These are phyloP conservation scores for Barbatosphaeria neglecta DNA, from an alignment of 495 filamentous ascomycete species.

Conservation along the genomic window DNA sequence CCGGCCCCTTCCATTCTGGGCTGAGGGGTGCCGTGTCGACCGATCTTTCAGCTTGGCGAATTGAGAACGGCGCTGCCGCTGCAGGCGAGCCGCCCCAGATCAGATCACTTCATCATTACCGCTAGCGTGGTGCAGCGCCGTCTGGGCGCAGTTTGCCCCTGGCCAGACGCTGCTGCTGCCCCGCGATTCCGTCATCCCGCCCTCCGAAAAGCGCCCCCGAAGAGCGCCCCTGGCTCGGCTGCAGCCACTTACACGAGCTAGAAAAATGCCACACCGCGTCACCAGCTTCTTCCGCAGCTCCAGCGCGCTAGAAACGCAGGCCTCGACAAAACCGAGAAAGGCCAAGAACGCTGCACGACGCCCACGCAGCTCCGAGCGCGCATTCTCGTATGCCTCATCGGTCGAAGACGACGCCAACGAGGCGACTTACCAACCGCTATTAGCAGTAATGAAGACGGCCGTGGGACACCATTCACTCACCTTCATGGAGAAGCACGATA, in stretches of 20 bases:
- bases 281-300: constrained; percentile 36
- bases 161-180: not conserved
- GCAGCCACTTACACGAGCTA: constrained; percentile 4
- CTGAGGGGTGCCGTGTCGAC: too few species aligned
- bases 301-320: constrained; percentile 18
- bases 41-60: not conserved
- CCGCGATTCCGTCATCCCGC: not conserved
- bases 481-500: constrained; percentile 19
- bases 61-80: not conserved
- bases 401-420: constrained; percentile 20
- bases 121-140: not conserved
- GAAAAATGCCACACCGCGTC: constrained; percentile 38
- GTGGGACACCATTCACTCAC: constrained; percentile 11
- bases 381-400: constrained; percentile 22
- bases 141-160: not conserved
- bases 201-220: not conserved
- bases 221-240: constrained; percentile 4
- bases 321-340: constrained; percentile 21
- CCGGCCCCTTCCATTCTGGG: too few species aligned
- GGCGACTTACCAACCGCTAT: constrained; percentile 4
- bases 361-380: constrained; percentile 14
- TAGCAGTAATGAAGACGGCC: constrained; percentile 12
- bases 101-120: not conserved
- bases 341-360: constrained; percentile 7
- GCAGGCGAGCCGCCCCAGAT: too few species aligned